These are phyloP conservation scores for Penicillium daleae DNA, from an alignment of 495 filamentous ascomycete genomes.

Conservation along the genomic window DNA sequence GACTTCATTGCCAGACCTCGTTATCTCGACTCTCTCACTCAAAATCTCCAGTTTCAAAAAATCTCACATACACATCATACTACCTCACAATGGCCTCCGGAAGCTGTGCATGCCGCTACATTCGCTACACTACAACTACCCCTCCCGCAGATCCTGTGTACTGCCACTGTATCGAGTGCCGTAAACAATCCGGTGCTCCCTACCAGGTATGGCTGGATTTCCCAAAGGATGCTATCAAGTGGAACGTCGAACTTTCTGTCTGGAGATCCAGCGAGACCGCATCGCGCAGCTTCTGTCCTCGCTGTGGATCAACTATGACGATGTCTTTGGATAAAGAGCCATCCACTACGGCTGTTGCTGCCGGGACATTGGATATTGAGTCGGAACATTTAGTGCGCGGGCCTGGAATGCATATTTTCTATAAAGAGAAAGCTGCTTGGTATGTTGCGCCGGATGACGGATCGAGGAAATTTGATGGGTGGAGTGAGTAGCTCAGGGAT, in stretches of 20 bases:
- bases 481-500: conserved; percentile 9
- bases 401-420: conserved; percentile 32
- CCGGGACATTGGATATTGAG: conserved; percentile 36
- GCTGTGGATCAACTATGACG: conserved; percentile 34
- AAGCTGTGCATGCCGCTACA: conserved; percentile 35
- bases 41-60: neutral
- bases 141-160: conserved; percentile 26
- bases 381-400: conserved; percentile 14
- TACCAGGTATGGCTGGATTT: conserved; percentile 34
- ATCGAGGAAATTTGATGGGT: conserved; percentile 17
- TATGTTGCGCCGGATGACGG: conserved; percentile 34
- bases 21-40: neutral
- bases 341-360: conserved; percentile 23
- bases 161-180: conserved; percentile 37
- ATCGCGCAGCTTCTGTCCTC: conserved; percentile 33
- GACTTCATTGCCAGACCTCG: neutral
- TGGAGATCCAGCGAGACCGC: conserved; percentile 28
- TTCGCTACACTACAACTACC: conserved; percentile 25
- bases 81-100: conserved; percentile 24
- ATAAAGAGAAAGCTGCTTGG: conserved; percentile 36
- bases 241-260: conserved; percentile 24
- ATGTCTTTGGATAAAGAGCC: conserved; percentile 28
- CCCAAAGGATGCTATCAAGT: conserved; percentile 23
- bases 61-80: neutral
- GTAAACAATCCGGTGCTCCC: conserved; percentile 36